These are phyloP conservation scores for Xylaria palmicola DNA, from an alignment of 495 filamentous ascomycete species.

Conservation along the genomic window DNA sequence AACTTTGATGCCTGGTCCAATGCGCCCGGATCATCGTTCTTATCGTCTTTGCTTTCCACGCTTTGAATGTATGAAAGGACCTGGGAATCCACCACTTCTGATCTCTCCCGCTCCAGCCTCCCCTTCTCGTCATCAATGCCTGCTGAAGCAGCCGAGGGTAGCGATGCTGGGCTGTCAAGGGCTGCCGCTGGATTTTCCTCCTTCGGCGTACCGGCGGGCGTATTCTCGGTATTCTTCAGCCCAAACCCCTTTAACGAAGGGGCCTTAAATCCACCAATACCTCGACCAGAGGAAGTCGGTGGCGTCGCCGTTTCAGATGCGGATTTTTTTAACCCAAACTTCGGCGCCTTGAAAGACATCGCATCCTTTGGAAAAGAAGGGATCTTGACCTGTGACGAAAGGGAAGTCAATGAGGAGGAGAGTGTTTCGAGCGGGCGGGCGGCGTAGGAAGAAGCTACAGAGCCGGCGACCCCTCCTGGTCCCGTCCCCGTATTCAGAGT, in stretches of 20 bases:
- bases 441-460: neutral
- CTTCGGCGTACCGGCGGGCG: neutral
- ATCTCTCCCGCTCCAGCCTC: neutral
- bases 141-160: neutral
- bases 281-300: neutral
- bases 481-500: neutral
- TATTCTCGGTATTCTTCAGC: neutral
- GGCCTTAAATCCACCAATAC: constrained; percentile 15
- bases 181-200: neutral
- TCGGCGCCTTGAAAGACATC: constrained; percentile 16
- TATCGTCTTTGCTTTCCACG: neutral
- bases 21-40: neutral
- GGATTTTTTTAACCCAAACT: constrained; percentile 16
- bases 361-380: constrained; percentile 17
- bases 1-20: neutral
- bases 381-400: constrained; percentile 11
- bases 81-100: constrained; percentile 6
- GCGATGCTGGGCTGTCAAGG: neutral
- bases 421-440: neutral
- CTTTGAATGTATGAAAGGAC: constrained; percentile 20
- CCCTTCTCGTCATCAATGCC: neutral
- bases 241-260: constrained; percentile 20
- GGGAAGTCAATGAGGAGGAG: constrained; percentile 6
- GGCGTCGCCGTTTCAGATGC: constrained; percentile 1
- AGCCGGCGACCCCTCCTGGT: neutral